Evolutionary conservation across 2,329 filamentous ascomycete genomes (phyloP).

Genomic region (Cordyceps cateniannulata): DNA sequence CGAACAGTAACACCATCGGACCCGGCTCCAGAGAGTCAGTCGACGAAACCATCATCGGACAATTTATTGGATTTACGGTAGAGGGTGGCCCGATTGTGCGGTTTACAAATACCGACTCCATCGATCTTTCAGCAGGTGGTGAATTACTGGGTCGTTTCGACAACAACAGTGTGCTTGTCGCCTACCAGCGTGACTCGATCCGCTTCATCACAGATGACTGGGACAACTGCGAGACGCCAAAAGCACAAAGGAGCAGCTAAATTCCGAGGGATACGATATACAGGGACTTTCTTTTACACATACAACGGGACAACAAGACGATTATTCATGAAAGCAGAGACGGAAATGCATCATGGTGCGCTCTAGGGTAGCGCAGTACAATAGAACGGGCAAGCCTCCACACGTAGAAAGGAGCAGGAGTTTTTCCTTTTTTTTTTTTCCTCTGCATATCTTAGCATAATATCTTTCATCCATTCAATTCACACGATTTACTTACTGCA

Average conservation of each 20-base stretch:
- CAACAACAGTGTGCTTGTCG: conserved; percentile 31
- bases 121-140: conserved; percentile 24
- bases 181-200: conserved; percentile 30
- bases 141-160: conserved; percentile 31
- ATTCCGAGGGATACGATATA: too few species aligned
- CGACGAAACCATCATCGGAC: conserved; percentile 25
- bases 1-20: conserved; percentile 30
- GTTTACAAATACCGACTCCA: conserved; percentile 29
- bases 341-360: too few species aligned
- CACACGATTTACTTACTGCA: too few species aligned
- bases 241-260: background rate
- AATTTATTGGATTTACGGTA: conserved; percentile 39
- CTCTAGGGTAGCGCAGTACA: too few species aligned
- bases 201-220: conserved; percentile 23
- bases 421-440: too few species aligned
- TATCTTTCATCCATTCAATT: too few species aligned
- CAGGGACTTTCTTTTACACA: too few species aligned
- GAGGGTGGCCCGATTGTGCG: conserved; percentile 41
- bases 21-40: conserved; percentile 27
- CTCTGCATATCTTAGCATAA: too few species aligned
- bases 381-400: too few species aligned
- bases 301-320: too few species aligned
- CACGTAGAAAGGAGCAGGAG: too few species aligned
- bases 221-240: background rate
- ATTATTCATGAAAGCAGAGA: too few species aligned